These are phyloP conservation scores for Scheffersomyces insectosa DNA, from an alignment of 1,139 yeast species.

Conservation along the genomic window DNA sequence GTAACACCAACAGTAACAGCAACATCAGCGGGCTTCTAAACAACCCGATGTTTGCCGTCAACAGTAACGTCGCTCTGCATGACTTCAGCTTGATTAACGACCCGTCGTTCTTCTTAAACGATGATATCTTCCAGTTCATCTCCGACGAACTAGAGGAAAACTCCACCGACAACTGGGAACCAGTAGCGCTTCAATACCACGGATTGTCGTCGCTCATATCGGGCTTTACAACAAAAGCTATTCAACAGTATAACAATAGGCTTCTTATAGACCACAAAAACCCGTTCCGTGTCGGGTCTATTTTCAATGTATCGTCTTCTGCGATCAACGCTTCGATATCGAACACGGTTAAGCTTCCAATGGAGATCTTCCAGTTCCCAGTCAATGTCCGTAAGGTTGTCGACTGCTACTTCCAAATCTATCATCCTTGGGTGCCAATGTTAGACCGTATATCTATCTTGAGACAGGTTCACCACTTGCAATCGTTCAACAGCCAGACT, in stretches of 20 bases:
- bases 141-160: conserved; percentile 17
- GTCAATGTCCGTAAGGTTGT: conserved; percentile 13
- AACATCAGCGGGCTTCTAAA: background rate
- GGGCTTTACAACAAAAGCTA: conserved; percentile 19
- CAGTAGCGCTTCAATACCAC: conserved; percentile 24
- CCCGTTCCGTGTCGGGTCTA: conserved; percentile 26
- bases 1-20: background rate
- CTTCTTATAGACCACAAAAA: conserved; percentile 3
- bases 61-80: background rate
- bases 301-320: conserved; percentile 22
- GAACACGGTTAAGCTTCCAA: conserved; percentile 15
- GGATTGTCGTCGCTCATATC: conserved; percentile 24
- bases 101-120: conserved; percentile 18
- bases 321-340: conserved; percentile 7
- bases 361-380: conserved; percentile 23
- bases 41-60: background rate
- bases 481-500: background rate
- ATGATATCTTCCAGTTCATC: conserved; percentile 14
- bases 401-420: conserved; percentile 19
- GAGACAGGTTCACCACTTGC: conserved; percentile 13
- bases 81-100: conserved; percentile 12
- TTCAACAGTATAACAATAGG: conserved; percentile 9
- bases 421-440: conserved; percentile 25
- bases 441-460: conserved; percentile 18
- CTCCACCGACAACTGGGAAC: conserved; percentile 15